Evolutionary conservation across 2,329 filamentous ascomycete species (phyloP).

Genomic region (Verticillium alfalfae): DNA sequence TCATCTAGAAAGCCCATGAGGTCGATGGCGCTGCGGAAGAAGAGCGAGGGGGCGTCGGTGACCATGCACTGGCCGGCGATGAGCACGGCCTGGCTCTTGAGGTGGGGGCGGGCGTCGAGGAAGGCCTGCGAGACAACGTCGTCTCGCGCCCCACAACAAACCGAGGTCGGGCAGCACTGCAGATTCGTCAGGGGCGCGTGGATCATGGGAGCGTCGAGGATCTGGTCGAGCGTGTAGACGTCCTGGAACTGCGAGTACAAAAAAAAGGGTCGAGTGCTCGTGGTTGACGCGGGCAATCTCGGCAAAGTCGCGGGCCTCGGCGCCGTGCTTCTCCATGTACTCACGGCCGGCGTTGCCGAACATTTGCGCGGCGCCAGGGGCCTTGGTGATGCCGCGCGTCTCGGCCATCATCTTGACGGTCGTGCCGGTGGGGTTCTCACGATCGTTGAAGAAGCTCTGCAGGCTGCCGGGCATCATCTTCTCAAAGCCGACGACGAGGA

Average conservation of each 20-base stretch:
- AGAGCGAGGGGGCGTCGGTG: constrained; percentile 78
- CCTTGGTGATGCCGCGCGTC: constrained; percentile 75
- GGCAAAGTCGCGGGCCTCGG: constrained; percentile 78
- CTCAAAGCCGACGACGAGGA: constrained; percentile 91
- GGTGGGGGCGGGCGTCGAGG: constrained; percentile 76
- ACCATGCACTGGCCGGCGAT: constrained; percentile 84
- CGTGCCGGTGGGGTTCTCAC: constrained; percentile 72
- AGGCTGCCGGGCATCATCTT: constrained; percentile 96
- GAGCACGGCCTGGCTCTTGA: constrained; percentile 75
- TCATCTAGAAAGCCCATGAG: constrained; percentile 88
- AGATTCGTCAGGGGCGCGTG: constrained; percentile 88
- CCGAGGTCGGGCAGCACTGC: constrained; percentile 98
- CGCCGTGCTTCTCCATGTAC: constrained; percentile 92
- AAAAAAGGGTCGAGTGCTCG: constrained; percentile 78
- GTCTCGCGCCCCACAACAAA: too few species aligned
- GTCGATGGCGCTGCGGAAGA: constrained; percentile 77
- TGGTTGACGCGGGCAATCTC: constrained; percentile 94
- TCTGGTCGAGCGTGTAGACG: constrained; percentile 81
- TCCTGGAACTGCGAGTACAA: constrained; percentile 97
- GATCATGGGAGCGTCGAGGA: constrained; percentile 71
- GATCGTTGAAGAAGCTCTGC: constrained; percentile 78
- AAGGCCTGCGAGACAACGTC: constrained; percentile 88
- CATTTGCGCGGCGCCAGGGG: constrained; percentile 83
- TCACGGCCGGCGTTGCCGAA: constrained; percentile 92
- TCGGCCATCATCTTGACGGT: constrained; percentile 73